Percentiles rank a stretch among this genome's conserved stretches.
Conservation (phyloP, 225 moss, liverwort and hornwort genomes). For the Takakia lepidozioides region DNA sequence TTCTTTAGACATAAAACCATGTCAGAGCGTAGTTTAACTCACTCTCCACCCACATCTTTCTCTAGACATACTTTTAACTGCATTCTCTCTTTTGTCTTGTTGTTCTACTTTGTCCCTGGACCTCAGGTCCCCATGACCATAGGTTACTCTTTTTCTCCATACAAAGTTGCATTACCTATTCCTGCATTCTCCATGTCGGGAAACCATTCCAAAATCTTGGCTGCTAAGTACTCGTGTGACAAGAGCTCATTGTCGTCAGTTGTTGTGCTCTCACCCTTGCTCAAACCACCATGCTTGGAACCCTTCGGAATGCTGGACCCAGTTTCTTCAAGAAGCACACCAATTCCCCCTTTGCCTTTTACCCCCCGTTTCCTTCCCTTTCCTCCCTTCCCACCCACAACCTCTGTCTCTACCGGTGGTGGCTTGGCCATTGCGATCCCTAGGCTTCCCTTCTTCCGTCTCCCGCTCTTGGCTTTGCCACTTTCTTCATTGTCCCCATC, state of each 20-base stretch:
- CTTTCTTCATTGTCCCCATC: conserved; percentile 35
- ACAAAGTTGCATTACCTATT: conserved; percentile 44
- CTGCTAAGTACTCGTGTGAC: conserved; percentile 45
- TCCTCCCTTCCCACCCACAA: conserved; percentile 36
- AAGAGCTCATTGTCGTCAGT: conserved; percentile 53
- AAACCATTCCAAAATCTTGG: conserved; percentile 79
- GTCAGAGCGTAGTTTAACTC: no score
- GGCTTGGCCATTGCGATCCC: conserved; percentile 23
- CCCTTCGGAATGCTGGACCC: conserved; percentile 32
- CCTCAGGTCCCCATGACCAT: no score
- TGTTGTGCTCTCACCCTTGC: conserved; percentile 14
- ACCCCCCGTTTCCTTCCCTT: conserved; percentile 52
- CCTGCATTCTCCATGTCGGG: conserved; percentile 89
- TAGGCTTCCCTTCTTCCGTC: conserved; percentile 59
- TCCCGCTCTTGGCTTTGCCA: conserved; percentile 44
- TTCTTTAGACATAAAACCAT: no score
- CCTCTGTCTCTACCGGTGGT: conserved; percentile 34
- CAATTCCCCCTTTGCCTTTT: conserved; percentile 71
- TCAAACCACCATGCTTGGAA: conserved; percentile 20
- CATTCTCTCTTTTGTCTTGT: no score
- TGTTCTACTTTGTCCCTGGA: no score
- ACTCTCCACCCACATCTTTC: no score
- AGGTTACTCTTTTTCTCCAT: no score
- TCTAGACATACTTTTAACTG: no score
- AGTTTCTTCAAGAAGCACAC: conserved; percentile 36